Percentiles rank a stretch among this genome's conserved stretches.
Evolutionary conservation across 2,329 filamentous ascomycete genomes (phyloP).

Genomic region (Daldinia eschscholtzii): DNA sequence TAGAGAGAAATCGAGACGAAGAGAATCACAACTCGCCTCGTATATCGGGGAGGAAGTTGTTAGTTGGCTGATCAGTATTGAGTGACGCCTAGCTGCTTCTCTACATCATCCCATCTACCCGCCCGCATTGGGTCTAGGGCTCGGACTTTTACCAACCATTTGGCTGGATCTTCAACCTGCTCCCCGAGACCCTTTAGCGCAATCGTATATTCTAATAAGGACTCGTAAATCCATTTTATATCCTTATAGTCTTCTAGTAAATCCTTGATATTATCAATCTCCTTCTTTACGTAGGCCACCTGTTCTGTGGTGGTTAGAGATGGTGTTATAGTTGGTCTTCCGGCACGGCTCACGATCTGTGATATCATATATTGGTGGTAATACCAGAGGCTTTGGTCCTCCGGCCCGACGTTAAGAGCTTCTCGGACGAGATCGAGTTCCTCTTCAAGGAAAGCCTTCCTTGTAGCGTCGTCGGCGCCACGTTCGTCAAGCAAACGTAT

Average conservation of each 20-base stretch:
- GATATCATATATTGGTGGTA: conserved; percentile 91
- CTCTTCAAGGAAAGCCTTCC: conserved; percentile 78
- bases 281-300: conserved; percentile 72
- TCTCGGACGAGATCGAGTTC: conserved; percentile 82
- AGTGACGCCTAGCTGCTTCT: conserved; percentile 55
- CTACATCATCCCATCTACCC: conserved; percentile 81
- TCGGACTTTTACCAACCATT: conserved; percentile 75
- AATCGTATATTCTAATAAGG: conserved; percentile 80
- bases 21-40: background rate
- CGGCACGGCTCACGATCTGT: conserved; percentile 67
- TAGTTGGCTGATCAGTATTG: conserved; percentile 25
- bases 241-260: conserved; percentile 70
- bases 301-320: conserved; percentile 73
- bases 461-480: conserved; percentile 69
- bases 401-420: conserved; percentile 88
- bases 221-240: conserved; percentile 86
- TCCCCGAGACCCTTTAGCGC: conserved; percentile 67
- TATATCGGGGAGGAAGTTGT: conserved; percentile 37
- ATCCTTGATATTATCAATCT: conserved; percentile 80
- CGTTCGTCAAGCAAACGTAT: conserved; percentile 80
- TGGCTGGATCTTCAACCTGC: conserved; percentile 58
- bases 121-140: conserved; percentile 79
- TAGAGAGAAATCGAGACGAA: conserved; percentile 5
- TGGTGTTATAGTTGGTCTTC: conserved; percentile 71
- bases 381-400: conserved; percentile 97